phyloP scores from a whole-genome alignment of 192 early-diverging fungal species.

The Entrophospora sp. region DNA sequence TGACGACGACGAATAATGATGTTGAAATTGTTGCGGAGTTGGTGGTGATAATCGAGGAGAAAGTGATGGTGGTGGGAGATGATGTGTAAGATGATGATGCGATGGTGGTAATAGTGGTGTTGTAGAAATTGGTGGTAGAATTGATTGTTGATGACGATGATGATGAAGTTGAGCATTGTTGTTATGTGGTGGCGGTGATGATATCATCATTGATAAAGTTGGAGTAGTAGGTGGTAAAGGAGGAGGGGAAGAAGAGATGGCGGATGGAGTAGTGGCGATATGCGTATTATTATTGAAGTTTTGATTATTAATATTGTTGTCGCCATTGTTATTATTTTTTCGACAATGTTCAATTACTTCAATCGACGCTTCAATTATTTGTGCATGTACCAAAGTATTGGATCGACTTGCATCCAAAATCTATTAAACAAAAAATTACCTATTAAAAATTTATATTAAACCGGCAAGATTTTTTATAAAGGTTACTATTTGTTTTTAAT shows the following conservation, averaged over 20 bases:
- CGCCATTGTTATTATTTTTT: background rate
- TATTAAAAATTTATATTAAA: background rate
- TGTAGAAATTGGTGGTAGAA: background rate
- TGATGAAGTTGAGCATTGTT: background rate
- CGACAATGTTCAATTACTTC: slow-evolving; percentile 16
- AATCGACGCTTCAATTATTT: slow-evolving; percentile 13
- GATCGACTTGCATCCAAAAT: slow-evolving; percentile 17
- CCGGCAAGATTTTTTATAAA: background rate
- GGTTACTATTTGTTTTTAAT: background rate
- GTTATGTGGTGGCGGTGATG: background rate
- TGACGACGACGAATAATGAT: no score
- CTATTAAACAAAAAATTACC: background rate
- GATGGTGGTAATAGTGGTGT: background rate
- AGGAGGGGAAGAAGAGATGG: background rate
- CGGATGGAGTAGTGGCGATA: background rate
- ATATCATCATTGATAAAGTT: background rate
- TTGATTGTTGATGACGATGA: background rate
- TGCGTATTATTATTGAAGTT: no score
- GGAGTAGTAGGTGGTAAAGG: background rate
- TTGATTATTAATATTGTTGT: background rate
- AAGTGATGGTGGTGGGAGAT: background rate
- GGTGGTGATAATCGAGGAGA: no score
- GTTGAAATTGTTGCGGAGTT: no score
- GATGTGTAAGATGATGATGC: background rate
- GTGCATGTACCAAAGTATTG: background rate